Base-by-base conservation (phyloP, 164 flowering plant genomes). In the Liquidambar formosana region DNA sequence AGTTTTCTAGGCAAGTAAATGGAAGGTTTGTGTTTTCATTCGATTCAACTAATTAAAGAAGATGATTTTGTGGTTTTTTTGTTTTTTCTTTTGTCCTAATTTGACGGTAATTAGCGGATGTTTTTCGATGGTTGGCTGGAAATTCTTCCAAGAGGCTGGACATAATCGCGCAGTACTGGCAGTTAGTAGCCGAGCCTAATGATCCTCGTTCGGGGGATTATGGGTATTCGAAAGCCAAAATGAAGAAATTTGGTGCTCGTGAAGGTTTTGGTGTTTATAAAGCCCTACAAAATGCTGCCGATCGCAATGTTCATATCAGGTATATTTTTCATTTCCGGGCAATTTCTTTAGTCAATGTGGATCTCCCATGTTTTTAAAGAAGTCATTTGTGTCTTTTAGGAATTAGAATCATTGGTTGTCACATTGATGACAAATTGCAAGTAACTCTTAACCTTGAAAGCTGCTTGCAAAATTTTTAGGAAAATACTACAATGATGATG, bases 91-190 rank as follows among this genome's bases (percentile, higher is more conserved):
- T 33, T 2, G 41, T 33, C 19, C 18, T 5, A 9, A 28, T 59
- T 15, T 43, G 19, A 22, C 51, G 44, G 57, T 63, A 52, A n/a
- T 53, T 61, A 92, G 97, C 82, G 33, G 94, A 94, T 68, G 98
- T 92, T 49, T 78, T 94, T 16, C 81, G 78, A 64, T 90, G 97
- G 99, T 64, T 94, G 80, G 97, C 99, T 13, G 85, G 90, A 13
- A 94, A 90, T 76, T 80, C 99, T 11, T 80, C 88, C 4, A 27
- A 27, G 75, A 85, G 75, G 13, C 78, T 94, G 62, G 94, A 94
- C 72, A 73, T 94, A 25, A 88, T 89, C 4, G 94, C 92, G 16
- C 97, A 94, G 80, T 92, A 94, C 77, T 92, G 98, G 98, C 91
- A 94, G 66, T 77, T 94, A 8, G 5, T 74, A 22, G 86, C 95